phyloP scores from a whole-genome alignment of 1,284 basidiomycete genomes.

The Ganoderma resinaceum region DNA sequence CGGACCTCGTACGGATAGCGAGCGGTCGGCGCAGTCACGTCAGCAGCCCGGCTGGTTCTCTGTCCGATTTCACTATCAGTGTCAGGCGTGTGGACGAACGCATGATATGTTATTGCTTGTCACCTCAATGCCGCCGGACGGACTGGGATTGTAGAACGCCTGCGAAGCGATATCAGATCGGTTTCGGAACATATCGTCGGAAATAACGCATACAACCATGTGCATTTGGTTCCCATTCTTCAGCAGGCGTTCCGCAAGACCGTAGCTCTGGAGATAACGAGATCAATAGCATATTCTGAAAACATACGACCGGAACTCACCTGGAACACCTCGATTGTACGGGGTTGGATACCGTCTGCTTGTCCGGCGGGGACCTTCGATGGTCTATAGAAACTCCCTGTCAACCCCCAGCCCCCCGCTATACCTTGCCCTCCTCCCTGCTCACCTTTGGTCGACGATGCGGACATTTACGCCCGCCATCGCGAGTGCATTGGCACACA shows the following conservation, averaged over 20 bases:
- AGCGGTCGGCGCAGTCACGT: conserved; percentile 58
- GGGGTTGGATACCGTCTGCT: conserved; percentile 81
- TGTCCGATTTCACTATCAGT: conserved; percentile 34
- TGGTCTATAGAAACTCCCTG: conserved; percentile 6
- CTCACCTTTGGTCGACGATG: conserved; percentile 70
- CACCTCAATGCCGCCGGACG: conserved; percentile 67
- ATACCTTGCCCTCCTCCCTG: neutral
- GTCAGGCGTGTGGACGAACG: neutral
- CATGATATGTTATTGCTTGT: neutral
- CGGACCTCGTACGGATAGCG: conserved; percentile 71
- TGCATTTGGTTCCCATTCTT: conserved; percentile 74
- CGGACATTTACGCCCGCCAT: conserved; percentile 66
- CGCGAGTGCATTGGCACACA: conserved; percentile 70
- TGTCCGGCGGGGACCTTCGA: conserved; percentile 58
- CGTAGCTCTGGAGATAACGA: conserved; percentile 65
- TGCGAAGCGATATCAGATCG: conserved; percentile 35
- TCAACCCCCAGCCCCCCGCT: neutral
- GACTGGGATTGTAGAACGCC: conserved; percentile 76
- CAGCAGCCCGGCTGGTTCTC: conserved; percentile 66
- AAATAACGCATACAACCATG: conserved; percentile 52
- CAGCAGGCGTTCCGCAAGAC: conserved; percentile 68
- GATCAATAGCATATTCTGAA: neutral
- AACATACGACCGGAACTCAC: conserved; percentile 39
- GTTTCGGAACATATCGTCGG: too few relatives aligned
- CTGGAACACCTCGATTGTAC: conserved; percentile 82